phyloP scores from a whole-genome alignment of 805 yeast species.

The Candida fluviatilis region DNA sequence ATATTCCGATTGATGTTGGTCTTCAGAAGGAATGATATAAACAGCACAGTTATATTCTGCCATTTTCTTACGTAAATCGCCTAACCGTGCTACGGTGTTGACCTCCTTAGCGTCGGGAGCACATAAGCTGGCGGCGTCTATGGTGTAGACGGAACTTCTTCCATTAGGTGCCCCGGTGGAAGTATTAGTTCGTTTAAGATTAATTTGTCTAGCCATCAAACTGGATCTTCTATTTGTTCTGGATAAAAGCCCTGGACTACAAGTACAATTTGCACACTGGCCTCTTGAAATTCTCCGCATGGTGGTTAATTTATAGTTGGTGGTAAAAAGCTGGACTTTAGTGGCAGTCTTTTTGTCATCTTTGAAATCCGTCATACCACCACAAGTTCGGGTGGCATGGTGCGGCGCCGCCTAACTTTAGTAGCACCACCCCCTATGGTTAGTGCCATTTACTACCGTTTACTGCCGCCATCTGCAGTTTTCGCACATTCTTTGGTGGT shows the following conservation, averaged over 20 bases:
- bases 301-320: background rate
- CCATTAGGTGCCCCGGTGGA: slow-evolving; percentile 27
- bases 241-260: slow-evolving; percentile 77
- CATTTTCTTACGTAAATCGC: slow-evolving; percentile 56
- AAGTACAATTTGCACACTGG: slow-evolving; percentile 70
- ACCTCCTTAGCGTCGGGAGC: slow-evolving; percentile 42
- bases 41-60: slow-evolving; percentile 41
- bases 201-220: slow-evolving; percentile 42
- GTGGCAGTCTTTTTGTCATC: background rate
- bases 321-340: background rate
- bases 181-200: slow-evolving; percentile 21
- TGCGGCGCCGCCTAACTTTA: background rate
- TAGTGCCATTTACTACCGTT: too few relatives aligned
- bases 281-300: slow-evolving; percentile 34
- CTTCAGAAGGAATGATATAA: slow-evolving; percentile 60
- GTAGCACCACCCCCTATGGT: too few relatives aligned
- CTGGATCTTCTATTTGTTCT: slow-evolving; percentile 62
- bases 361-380: background rate
- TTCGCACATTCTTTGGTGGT: too few relatives aligned
- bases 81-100: slow-evolving; percentile 64
- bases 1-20: slow-evolving; percentile 63
- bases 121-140: slow-evolving; percentile 40
- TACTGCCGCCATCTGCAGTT: too few relatives aligned
- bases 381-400: too few relatives aligned
- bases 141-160: slow-evolving; percentile 38